These are phyloP conservation scores for Lactarius hatsudake DNA, from an alignment of 768 basidiomycete genomes.

Conservation along the genomic window DNA sequence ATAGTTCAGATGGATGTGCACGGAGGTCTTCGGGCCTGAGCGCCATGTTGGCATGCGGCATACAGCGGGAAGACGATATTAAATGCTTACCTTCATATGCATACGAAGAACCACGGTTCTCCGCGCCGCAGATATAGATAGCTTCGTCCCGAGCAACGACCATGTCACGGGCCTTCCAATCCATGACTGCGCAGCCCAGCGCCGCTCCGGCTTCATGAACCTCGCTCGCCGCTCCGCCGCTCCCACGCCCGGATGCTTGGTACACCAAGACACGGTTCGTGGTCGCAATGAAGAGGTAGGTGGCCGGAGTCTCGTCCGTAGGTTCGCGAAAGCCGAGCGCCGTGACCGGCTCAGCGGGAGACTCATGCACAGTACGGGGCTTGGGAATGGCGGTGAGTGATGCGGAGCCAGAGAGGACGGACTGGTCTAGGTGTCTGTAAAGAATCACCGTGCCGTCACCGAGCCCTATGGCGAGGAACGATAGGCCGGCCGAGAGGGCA, in stretches of 20 bases:
- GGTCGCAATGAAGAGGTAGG: slow-evolving; percentile 84
- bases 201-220: slow-evolving; percentile 87
- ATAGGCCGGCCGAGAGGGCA: slow-evolving; percentile 71
- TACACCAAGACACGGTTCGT: slow-evolving; percentile 77
- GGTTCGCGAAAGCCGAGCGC: slow-evolving; percentile 86
- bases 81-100: slow-evolving; percentile 79
- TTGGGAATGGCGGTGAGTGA: slow-evolving; percentile 81
- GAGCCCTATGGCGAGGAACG: slow-evolving; percentile 90
- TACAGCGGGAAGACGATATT: not conserved
- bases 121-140: slow-evolving; percentile 78
- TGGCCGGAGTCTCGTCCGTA: slow-evolving; percentile 33
- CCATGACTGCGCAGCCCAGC: slow-evolving; percentile 81
- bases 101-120: slow-evolving; percentile 80
- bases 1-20: slow-evolving; percentile 77
- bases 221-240: slow-evolving; percentile 59
- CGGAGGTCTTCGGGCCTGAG: slow-evolving; percentile 70
- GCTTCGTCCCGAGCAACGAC: slow-evolving; percentile 90
- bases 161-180: slow-evolving; percentile 68
- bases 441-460: slow-evolving; percentile 92
- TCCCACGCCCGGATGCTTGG: slow-evolving; percentile 68
- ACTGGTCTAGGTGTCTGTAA: slow-evolving; percentile 90
- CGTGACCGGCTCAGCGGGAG: slow-evolving; percentile 84
- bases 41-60: not conserved
- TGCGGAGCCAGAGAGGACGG: slow-evolving; percentile 61
- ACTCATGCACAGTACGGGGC: slow-evolving; percentile 79